These are phyloP conservation scores for Rhamnella rubrinervis DNA, from an alignment of 331 rosid species.

Conservation along the genomic window DNA sequence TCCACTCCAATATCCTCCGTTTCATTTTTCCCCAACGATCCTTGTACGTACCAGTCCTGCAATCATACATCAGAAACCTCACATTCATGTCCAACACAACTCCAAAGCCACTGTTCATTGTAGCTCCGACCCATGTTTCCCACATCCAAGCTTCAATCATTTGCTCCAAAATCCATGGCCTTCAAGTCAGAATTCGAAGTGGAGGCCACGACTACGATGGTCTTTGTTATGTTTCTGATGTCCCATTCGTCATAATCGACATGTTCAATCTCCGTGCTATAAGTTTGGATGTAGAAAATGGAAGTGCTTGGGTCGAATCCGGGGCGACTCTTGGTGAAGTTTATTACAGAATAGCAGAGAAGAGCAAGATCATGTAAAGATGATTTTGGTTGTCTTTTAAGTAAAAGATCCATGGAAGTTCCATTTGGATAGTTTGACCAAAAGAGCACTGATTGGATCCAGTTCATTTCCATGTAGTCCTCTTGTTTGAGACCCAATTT, in stretches of 20 bases:
- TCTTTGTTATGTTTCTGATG: slow-evolving; percentile 40
- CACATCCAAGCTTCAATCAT: slow-evolving; percentile 51
- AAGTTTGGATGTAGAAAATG: slow-evolving; percentile 25
- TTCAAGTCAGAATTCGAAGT: slow-evolving; percentile 40
- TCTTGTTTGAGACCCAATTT: slow-evolving; percentile 35
- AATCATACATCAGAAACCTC: slow-evolving; percentile 49
- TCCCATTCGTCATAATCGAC: slow-evolving; percentile 32
- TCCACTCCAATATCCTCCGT: slow-evolving; percentile 37
- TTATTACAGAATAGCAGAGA: slow-evolving; percentile 34
- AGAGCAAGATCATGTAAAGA: slow-evolving; percentile 34
- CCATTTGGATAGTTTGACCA: too few relatives aligned
- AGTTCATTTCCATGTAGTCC: too few relatives aligned
- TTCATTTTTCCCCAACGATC: slow-evolving; percentile 35
- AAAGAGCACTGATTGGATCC: too few relatives aligned
- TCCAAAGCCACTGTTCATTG: slow-evolving; percentile 47
- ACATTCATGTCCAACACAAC: slow-evolving; percentile 44
- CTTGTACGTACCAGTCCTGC: slow-evolving; percentile 33
- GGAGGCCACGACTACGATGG: slow-evolving; percentile 67
- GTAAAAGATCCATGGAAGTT: too few relatives aligned
- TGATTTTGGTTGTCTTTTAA: too few relatives aligned
- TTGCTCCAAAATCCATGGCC: slow-evolving; percentile 29
- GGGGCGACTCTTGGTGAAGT: slow-evolving; percentile 54
- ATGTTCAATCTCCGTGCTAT: slow-evolving; percentile 35
- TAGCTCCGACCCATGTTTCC: slow-evolving; percentile 45
- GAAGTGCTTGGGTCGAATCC: slow-evolving; percentile 40